These are phyloP conservation scores for Chytriomyces hyalinus DNA, from an alignment of 192 early-diverging fungal species.

Conservation along the genomic window DNA sequence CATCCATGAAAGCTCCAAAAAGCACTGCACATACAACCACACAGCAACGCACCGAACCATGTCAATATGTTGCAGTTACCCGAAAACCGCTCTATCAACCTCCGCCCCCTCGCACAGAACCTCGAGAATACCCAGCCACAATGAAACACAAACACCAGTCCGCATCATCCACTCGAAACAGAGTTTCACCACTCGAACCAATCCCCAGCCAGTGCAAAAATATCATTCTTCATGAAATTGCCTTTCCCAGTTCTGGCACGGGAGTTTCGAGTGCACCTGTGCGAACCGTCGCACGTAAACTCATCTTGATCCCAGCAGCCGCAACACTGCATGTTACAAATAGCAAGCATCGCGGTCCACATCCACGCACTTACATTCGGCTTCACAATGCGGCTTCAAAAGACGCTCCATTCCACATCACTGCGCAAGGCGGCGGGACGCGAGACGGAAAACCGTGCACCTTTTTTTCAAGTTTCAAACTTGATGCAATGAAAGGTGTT, in stretches of 20 bases:
- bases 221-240: constrained; percentile 12
- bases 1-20: not conserved
- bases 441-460: constrained; percentile 20
- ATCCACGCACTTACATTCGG: constrained; percentile 6
- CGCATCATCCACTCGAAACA: not conserved
- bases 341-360: too few relatives aligned
- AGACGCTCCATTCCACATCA: constrained; percentile 12
- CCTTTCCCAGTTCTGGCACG: not conserved
- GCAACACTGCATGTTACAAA: too few relatives aligned
- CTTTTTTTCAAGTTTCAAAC: constrained; percentile 7
- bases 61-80: not conserved
- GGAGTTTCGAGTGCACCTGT: not conserved
- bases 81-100: constrained; percentile 21
- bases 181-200: not conserved
- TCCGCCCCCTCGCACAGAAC: constrained; percentile 1
- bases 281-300: too few relatives aligned
- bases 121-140: too few relatives aligned
- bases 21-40: not conserved
- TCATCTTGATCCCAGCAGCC: too few relatives aligned
- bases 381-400: not conserved
- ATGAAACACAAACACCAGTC: not conserved
- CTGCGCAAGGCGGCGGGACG: constrained; percentile 8
- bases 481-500: constrained; percentile 17
- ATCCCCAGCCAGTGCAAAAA: not conserved
- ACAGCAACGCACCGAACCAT: not conserved